Conservation (phyloP, 192 early-diverging fungal genomes). For the Coemansia nantahalensis region DNA sequence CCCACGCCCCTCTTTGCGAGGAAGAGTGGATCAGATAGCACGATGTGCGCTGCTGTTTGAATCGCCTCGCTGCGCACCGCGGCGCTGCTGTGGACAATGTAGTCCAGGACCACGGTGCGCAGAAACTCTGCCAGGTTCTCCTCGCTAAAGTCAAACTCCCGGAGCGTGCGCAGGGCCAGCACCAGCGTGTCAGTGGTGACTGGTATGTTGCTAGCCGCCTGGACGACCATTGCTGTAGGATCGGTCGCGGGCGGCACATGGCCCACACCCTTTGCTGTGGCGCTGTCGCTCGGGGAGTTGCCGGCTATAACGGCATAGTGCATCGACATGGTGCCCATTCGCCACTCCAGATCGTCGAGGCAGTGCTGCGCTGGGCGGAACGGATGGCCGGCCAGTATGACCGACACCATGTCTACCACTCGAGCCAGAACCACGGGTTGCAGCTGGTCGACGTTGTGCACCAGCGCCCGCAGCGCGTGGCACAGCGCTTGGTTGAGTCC, state of each 20-base stretch:
- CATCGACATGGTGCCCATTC: conserved; percentile 18
- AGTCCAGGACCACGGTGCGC: conserved; percentile 77
- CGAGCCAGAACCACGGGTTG: conserved; percentile 78
- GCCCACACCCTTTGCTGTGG: not conserved
- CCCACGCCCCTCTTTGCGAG: conserved; percentile 69
- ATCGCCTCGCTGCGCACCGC: conserved; percentile 78
- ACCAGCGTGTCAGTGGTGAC: conserved; percentile 59
- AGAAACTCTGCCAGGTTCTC: conserved; percentile 90
- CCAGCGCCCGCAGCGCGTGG: conserved; percentile 76
- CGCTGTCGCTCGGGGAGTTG: not conserved
- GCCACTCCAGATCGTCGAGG: conserved; percentile 24
- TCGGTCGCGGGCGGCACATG: not conserved
- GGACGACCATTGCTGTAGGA: conserved; percentile 10
- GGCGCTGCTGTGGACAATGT: conserved; percentile 74
- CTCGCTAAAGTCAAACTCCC: conserved; percentile 80
- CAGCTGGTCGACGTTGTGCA: conserved; percentile 78
- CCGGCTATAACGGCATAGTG: conserved; percentile 5
- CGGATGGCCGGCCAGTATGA: conserved; percentile 76
- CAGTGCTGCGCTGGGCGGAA: conserved; percentile 54
- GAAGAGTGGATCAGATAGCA: conserved; percentile 81
- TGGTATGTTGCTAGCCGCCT: conserved; percentile 8
- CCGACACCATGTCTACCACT: conserved; percentile 84
- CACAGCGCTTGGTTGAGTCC: conserved; percentile 81
- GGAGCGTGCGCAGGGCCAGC: conserved; percentile 82
- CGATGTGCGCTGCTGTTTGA: conserved; percentile 76